phyloP scores from a whole-genome alignment of 441 rosid genomes.

The Populus hybrid region DNA sequence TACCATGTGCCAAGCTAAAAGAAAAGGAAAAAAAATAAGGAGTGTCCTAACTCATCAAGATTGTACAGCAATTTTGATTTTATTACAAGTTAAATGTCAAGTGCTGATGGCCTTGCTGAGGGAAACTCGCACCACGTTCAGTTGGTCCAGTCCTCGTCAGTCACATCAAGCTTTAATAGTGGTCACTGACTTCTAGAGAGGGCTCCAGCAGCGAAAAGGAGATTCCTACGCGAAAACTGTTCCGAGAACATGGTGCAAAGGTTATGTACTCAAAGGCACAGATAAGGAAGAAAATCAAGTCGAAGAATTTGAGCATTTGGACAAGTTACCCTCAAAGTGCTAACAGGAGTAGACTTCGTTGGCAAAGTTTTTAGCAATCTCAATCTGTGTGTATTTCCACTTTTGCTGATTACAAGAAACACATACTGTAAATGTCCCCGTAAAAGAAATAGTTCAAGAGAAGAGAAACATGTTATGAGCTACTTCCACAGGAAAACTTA shows the following conservation, averaged over 20 bases:
- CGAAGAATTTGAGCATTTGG: background rate
- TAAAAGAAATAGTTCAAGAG: background rate
- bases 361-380: conserved; percentile 82
- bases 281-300: background rate
- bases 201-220: conserved; percentile 79
- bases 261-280: background rate
- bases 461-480: background rate
- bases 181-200: conserved; percentile 43
- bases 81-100: background rate
- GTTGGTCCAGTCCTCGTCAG: background rate
- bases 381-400: conserved; percentile 67
- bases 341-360: conserved; percentile 83
- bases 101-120: background rate
- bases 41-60: background rate
- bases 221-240: conserved; percentile 88
- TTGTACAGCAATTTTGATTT: background rate
- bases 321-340: conserved; percentile 56
- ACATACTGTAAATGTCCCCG: background rate
- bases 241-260: background rate
- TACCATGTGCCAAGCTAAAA: background rate
- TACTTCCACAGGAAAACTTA: conserved; percentile 28
- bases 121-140: background rate
- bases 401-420: conserved; percentile 39
- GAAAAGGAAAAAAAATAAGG: background rate
- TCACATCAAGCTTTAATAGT: background rate